These are phyloP conservation scores for Macaranga tanarius DNA, from an alignment of 441 rosid genomes.

Conservation along the genomic window DNA sequence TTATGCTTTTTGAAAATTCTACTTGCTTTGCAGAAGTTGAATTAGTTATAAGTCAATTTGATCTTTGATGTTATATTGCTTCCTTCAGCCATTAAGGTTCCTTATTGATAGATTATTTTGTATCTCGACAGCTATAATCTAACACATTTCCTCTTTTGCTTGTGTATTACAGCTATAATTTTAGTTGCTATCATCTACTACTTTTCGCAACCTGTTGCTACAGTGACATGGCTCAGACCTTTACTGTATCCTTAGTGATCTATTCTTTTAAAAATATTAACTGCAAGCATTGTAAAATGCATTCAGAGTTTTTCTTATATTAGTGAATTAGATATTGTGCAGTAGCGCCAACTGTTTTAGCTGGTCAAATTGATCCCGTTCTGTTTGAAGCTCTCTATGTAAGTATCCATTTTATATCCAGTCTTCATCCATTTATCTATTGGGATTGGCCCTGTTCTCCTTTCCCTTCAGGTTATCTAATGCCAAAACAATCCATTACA, in stretches of 20 bases:
- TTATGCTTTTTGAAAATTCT: background rate
- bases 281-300: slow-evolving; percentile 11
- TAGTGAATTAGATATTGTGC: slow-evolving; percentile 69
- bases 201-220: slow-evolving; percentile 60
- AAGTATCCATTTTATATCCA: slow-evolving; percentile 30
- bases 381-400: slow-evolving; percentile 93
- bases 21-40: background rate
- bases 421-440: slow-evolving; percentile 12
- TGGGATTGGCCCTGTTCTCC: background rate
- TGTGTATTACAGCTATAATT: slow-evolving; percentile 62
- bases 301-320: slow-evolving; percentile 32
- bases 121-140: background rate
- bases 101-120: too few relatives aligned
- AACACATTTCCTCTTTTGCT: slow-evolving; percentile 13
- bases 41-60: background rate
- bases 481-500: slow-evolving; percentile 34
- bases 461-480: slow-evolving; percentile 11
- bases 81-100: too few relatives aligned
- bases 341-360: slow-evolving; percentile 77
- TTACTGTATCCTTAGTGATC: slow-evolving; percentile 68
- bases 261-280: slow-evolving; percentile 7
- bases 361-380: slow-evolving; percentile 75
- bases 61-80: background rate
- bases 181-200: slow-evolving; percentile 78
- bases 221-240: slow-evolving; percentile 61